These are phyloP conservation scores for Orbilia blumenaviensis DNA, from an alignment of 2,329 filamentous ascomycete species.

Conservation along the genomic window DNA sequence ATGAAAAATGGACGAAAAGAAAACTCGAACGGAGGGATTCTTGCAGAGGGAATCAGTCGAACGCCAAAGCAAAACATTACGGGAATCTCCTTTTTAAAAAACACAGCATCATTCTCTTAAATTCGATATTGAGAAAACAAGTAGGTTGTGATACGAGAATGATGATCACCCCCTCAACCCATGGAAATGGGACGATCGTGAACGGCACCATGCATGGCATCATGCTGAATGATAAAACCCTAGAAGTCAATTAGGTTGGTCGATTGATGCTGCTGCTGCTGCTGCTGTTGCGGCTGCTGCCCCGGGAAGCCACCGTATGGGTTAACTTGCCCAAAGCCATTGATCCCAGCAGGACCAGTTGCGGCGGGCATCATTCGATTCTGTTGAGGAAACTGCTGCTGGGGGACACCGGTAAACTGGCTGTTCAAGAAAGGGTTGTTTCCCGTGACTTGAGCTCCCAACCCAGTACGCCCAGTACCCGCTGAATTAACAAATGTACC, in stretches of 20 bases:
- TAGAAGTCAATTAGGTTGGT: slow-evolving; percentile 74
- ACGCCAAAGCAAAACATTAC: slow-evolving; percentile 40
- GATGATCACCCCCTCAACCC: slow-evolving; percentile 10
- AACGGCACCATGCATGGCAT: neutral
- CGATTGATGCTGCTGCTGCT: slow-evolving; percentile 66
- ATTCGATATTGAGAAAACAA: slow-evolving; percentile 55
- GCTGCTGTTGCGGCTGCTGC: slow-evolving; percentile 60
- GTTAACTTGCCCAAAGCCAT: slow-evolving; percentile 60
- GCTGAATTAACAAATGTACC: slow-evolving; percentile 97
- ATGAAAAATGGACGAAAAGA: slow-evolving; percentile 12
- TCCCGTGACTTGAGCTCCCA: slow-evolving; percentile 72
- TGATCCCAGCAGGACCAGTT: slow-evolving; percentile 69
- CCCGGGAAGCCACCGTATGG: slow-evolving; percentile 61
- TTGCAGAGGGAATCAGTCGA: slow-evolving; percentile 28
- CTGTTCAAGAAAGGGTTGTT: slow-evolving; percentile 83
- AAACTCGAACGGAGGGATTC: slow-evolving; percentile 28
- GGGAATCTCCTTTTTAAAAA: slow-evolving; percentile 13
- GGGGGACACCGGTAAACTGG: slow-evolving; percentile 81
- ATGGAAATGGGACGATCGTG: neutral
- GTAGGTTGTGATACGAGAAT: slow-evolving; percentile 63
- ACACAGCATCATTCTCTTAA: slow-evolving; percentile 11
- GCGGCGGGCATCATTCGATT: slow-evolving; percentile 65
- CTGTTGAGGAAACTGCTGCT: slow-evolving; percentile 57
- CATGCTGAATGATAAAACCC: neutral
- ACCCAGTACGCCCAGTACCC: slow-evolving; percentile 65